Base-by-base conservation (phyloP, 2,329 filamentous ascomycete species). In the Colletotrichum gigasporum region DNA sequence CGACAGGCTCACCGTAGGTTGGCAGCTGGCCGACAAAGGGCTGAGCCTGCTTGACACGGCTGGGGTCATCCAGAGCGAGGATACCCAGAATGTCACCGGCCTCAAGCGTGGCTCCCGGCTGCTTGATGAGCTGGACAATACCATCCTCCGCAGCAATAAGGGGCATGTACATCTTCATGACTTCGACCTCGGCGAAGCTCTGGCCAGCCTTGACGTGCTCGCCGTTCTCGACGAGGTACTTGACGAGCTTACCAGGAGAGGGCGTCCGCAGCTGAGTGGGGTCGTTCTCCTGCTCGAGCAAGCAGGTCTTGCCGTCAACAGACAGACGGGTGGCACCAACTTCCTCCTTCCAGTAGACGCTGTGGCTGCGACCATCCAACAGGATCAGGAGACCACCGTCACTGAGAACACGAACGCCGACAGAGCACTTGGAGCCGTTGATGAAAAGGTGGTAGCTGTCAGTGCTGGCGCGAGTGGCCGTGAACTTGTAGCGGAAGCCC, bases 91-190 rank as follows among this genome's bases (percentile, higher is more conserved):
- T 98, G 76, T 99, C 96, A 79, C 96, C 96, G 75, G 96, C 96
- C 79, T 98, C 94, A 48, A 99, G 91, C 16, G 94, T 96, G n/a
- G 96, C 92, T 77, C 96, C 96, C 67, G 96, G 96, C 82, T 98
- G 96, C 88, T 99, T 99, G 85, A 99, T 97, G 73, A 99, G 88
- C 82, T 97, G 96, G 60, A 99, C 95, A 57, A 97, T 87, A 83
- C 96, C 96, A 72, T 97, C 96, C 78, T 99, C 96, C 75, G 94
- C 91, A 3, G 96, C 92, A 66, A 99, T 87, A 58, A 99, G 86
- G 73, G 96, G 96, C 96, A 99, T 99, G 87, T 98, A 98, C 96
- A 99, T 99, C 87, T 99, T 99, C 96, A 99, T 99, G 80, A 99
- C 96, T 81, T 99, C 96, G 39, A 99, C 95, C 79, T 99, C 96